Conservation (phyloP, 495 filamentous ascomycete genomes). For the Penicillium cosmopolitanum region DNA sequence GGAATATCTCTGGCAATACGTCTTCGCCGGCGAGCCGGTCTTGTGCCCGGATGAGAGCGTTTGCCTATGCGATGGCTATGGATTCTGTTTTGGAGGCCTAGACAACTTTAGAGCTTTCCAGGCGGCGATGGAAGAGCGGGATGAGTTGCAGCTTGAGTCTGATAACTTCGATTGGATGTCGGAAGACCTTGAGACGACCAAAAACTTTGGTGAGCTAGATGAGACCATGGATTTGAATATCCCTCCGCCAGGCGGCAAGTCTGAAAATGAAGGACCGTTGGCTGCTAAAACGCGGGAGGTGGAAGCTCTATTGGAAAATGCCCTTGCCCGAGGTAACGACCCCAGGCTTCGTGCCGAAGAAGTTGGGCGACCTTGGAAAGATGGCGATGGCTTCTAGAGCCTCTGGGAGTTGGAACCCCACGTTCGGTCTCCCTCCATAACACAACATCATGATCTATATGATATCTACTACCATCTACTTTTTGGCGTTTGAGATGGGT, state of each 20-base stretch:
- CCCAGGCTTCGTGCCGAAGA: slow-evolving; percentile 55
- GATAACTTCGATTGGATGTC: slow-evolving; percentile 48
- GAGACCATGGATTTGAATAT: slow-evolving; percentile 36
- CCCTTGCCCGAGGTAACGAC: slow-evolving; percentile 55
- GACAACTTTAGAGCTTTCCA: slow-evolving; percentile 54
- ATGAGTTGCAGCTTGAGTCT: slow-evolving; percentile 51
- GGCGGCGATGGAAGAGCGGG: slow-evolving; percentile 40
- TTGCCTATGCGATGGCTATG: slow-evolving; percentile 79
- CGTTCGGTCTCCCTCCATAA: background rate
- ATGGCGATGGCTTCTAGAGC: slow-evolving; percentile 54
- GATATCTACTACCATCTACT: background rate
- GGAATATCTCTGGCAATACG: slow-evolving; percentile 76
- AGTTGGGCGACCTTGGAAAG: slow-evolving; percentile 54
- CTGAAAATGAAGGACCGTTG: slow-evolving; percentile 30
- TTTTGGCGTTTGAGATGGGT: background rate
- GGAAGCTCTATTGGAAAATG: slow-evolving; percentile 38
- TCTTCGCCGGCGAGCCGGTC: slow-evolving; percentile 63
- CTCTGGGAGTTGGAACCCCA: background rate
- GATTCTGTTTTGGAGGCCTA: slow-evolving; percentile 72
- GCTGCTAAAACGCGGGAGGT: slow-evolving; percentile 39
- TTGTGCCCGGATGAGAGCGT: slow-evolving; percentile 67
- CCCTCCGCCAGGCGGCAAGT: slow-evolving; percentile 42
- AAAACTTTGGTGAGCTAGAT: slow-evolving; percentile 29
- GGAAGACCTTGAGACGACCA: slow-evolving; percentile 38
- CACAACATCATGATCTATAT: background rate